These are phyloP conservation scores for Apiotrichum siamense DNA, from an alignment of 1,284 basidiomycete species.

Conservation along the genomic window DNA sequence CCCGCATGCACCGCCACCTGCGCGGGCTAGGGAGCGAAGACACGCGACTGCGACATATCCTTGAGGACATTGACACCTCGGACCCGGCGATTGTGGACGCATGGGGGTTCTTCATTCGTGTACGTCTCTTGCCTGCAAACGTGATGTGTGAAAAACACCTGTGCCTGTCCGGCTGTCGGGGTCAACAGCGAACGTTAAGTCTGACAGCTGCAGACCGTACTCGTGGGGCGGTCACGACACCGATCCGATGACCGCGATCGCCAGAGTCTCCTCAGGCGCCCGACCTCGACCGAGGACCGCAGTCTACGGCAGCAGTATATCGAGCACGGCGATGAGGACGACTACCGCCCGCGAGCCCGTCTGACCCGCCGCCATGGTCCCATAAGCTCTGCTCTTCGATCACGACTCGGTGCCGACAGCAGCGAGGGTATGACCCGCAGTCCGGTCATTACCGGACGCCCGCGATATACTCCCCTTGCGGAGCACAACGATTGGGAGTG, in stretches of 20 bases:
- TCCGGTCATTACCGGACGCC: too few relatives aligned
- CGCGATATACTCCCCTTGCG: neutral
- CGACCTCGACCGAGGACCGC: neutral
- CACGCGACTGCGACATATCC: constrained; percentile 6
- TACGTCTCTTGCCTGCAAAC: neutral
- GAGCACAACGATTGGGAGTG: neutral
- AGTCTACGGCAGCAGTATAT: neutral
- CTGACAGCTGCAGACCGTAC: neutral
- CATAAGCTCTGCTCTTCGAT: neutral
- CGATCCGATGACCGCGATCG: neutral
- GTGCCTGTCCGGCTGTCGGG: neutral
- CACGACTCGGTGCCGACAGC: neutral
- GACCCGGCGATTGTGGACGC: constrained; percentile 6
- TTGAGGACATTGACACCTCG: constrained; percentile 1
- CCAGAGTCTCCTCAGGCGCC: neutral
- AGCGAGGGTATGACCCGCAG: too few relatives aligned
- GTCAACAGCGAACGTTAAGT: neutral
- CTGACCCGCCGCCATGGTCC: neutral
- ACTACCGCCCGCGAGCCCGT: neutral
- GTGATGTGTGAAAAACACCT: neutral
- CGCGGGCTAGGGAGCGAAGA: constrained; percentile 1
- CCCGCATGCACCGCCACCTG: neutral
- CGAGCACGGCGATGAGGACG: neutral
- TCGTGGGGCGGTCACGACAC: neutral
- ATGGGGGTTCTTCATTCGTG: constrained; percentile 13